Conservation (phyloP, 148 eudicot genomes). For the Diospyros lotus region DNA sequence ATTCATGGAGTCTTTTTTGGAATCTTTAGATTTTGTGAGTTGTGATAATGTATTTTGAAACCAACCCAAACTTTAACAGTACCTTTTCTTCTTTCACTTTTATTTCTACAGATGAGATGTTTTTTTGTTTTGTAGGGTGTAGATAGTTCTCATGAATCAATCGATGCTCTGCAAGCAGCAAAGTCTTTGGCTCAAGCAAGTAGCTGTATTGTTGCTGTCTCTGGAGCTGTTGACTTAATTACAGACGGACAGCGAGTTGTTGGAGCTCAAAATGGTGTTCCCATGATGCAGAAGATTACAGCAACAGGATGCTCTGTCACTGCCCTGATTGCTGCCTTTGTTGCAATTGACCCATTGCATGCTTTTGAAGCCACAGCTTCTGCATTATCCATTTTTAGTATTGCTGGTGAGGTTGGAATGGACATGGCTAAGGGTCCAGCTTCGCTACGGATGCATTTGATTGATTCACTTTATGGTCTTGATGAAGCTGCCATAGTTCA, state of each 20-base stretch:
- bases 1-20: not conserved
- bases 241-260: conserved; percentile 68
- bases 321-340: conserved; percentile 79
- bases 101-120: not conserved
- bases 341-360: conserved; percentile 54
- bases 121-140: conserved; percentile 46
- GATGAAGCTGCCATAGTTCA: conserved; percentile 42
- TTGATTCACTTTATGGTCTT: conserved; percentile 71
- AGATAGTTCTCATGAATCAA: conserved; percentile 66
- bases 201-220: conserved; percentile 65
- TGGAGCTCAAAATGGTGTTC: conserved; percentile 66
- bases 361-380: conserved; percentile 78
- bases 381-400: conserved; percentile 69
- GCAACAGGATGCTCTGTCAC: conserved; percentile 90
- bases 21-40: not conserved
- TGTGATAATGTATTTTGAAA: not conserved
- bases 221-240: conserved; percentile 74
- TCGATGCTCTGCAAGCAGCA: conserved; percentile 81
- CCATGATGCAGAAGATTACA: conserved; percentile 76
- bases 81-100: not conserved
- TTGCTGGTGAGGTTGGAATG: conserved; percentile 77
- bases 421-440: conserved; percentile 72
- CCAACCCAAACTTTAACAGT: not conserved
- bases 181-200: conserved; percentile 58
- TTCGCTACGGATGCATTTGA: conserved; percentile 66